Conservation (phyloP, 1,284 basidiomycete genomes). For the Laetiporus sulphureus region DNA sequence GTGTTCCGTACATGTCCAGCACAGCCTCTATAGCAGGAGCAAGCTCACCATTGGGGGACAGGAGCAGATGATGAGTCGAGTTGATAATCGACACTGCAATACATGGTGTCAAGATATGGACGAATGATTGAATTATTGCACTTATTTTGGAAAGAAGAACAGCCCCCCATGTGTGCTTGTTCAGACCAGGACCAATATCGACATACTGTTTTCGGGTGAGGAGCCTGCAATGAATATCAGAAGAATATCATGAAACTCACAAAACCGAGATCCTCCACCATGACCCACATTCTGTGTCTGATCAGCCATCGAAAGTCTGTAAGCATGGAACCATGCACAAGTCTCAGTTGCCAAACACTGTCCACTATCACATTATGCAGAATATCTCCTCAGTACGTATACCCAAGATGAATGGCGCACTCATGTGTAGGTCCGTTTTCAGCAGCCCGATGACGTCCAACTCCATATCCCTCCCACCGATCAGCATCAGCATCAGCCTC, state of each 20-base stretch:
- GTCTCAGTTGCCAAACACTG: constrained; percentile 87
- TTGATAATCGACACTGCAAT: constrained; percentile 79
- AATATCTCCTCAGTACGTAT: too few species aligned
- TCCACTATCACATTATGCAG: constrained; percentile 47
- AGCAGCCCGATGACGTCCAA: constrained; percentile 79
- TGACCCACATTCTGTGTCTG: constrained; percentile 63
- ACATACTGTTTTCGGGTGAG: too few species aligned
- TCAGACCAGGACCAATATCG: constrained; percentile 83
- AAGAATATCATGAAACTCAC: too few species aligned
- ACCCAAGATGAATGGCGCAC: neutral
- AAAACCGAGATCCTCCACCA: constrained; percentile 78
- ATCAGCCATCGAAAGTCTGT: too few species aligned
- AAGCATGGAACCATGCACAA: constrained; percentile 41
- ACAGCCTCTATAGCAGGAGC: constrained; percentile 91
- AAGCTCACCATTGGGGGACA: constrained; percentile 84
- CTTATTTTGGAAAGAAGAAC: constrained; percentile 73
- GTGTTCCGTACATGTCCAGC: constrained; percentile 77
- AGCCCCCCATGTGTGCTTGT: constrained; percentile 90
- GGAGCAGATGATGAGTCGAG: constrained; percentile 84
- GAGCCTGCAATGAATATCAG: too few species aligned
- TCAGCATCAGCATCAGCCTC: neutral
- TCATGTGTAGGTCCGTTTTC: constrained; percentile 82
- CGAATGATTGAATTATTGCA: neutral
- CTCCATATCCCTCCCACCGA: constrained; percentile 64
- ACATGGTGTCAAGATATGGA: neutral